Base-by-base conservation (phyloP, 1,284 basidiomycete genomes). In the Ustilago shanxiensis region DNA sequence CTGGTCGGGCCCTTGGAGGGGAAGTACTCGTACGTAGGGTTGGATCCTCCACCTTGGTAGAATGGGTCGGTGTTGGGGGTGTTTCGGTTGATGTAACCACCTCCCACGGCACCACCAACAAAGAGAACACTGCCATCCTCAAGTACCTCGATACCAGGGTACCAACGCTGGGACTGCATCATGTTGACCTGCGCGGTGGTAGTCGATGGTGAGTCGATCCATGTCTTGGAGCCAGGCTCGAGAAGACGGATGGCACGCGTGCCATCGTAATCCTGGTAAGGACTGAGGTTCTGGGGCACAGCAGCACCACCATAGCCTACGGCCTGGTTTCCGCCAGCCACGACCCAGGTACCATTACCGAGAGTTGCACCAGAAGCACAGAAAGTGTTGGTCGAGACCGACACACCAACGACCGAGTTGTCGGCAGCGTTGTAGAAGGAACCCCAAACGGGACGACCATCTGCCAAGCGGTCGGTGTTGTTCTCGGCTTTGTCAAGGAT, bases 401-500 rank as follows among this genome's bases (percentile, higher is more conserved):
- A 79, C 8, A 83, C 61, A 13, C 79, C 77, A 3, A 76, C 70
- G 60, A 77, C 78, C 2, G 71, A 67, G 62, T 83, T 83, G 61
- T 82, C 80, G 29, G 59, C 45, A 18, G 85, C 62, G 20, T 71
- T 72, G 52, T 82, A 76, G 65, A 84, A 74, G 14, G 82, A 72
- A 22, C 80, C 82, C 84, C 84, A 85, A 3, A 79, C 76, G 14
- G 80, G 82, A 41, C 71, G 77, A 16, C 75, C 79, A n/a, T 78
- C 66, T 14, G 55, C 26, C 11, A 81, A 60, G 22, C 53, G 50
- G 16, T 53, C n/a, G 11, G 63, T 68, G 76, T 87, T 87, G 73
- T 85, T 83, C 71, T 87, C 87, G 13, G 81, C 83, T 77, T 87
- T 87, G 79, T 87, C 87, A 39, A 87, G 77, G 49, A 87, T 86